Evolutionary conservation across 2,329 filamentous ascomycete genomes (phyloP).

Genomic region (Phaeophleospora eucalypticola): DNA sequence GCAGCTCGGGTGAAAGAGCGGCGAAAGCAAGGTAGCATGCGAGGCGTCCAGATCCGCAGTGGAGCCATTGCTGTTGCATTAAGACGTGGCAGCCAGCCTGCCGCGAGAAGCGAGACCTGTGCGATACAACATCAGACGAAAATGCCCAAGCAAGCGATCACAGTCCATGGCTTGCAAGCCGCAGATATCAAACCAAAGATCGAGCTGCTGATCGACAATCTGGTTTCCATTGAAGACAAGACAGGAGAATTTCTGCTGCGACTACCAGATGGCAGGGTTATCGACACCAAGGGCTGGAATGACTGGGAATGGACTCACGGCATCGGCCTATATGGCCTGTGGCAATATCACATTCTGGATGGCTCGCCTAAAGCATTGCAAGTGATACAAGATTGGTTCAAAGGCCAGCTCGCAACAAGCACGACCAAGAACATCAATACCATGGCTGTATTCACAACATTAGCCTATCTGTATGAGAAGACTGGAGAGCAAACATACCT

Average conservation of each 20-base stretch:
- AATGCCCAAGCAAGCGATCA: conserved; percentile 36
- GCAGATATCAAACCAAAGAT: conserved; percentile 53
- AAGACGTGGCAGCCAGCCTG: conserved; percentile 2
- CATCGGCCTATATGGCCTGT: conserved; percentile 64
- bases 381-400: conserved; percentile 72
- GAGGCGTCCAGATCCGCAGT: background rate
- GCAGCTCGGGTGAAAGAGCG: conserved; percentile 1
- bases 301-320: conserved; percentile 59
- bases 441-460: conserved; percentile 72
- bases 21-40: conserved; percentile 5
- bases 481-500: conserved; percentile 65
- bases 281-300: conserved; percentile 81
- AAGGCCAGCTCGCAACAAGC: conserved; percentile 62
- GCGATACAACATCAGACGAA: conserved; percentile 12
- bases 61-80: background rate
- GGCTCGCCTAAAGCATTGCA: conserved; percentile 56
- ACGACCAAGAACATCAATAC: conserved; percentile 86
- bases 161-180: conserved; percentile 38
- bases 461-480: conserved; percentile 74
- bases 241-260: conserved; percentile 70
- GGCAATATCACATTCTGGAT: conserved; percentile 74
- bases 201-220: conserved; percentile 64
- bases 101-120: too few relatives aligned
- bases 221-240: conserved; percentile 72
- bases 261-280: conserved; percentile 67